Conservation (phyloP, 371 early-diverging fungal species). For the Mortierella sp. region DNA sequence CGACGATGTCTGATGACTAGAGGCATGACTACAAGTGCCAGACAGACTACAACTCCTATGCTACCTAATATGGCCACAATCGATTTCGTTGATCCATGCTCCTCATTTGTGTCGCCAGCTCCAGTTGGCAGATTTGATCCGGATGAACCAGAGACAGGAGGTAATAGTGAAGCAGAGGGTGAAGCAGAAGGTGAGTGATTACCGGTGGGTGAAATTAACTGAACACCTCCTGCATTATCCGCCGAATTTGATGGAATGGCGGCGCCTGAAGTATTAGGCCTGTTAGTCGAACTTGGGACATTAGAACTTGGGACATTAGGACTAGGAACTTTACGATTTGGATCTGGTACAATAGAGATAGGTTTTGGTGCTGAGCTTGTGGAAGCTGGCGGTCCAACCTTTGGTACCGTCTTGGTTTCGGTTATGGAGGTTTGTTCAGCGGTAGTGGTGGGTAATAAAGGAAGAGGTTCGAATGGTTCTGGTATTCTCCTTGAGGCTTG, state of each 20-base stretch:
- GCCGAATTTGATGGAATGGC: too few relatives aligned
- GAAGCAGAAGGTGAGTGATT: background rate
- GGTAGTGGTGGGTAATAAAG: background rate
- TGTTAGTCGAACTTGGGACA: too few relatives aligned
- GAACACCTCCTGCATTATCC: background rate
- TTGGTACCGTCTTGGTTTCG: background rate
- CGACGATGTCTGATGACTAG: slow-evolving; percentile 27
- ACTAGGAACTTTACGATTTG: too few relatives aligned
- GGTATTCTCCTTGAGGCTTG: background rate
- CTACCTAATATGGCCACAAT: background rate
- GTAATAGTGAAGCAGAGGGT: background rate
- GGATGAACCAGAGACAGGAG: background rate
- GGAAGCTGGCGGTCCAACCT: background rate
- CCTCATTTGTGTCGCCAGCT: too few relatives aligned
- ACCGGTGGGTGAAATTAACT: background rate
- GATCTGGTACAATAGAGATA: too few relatives aligned
- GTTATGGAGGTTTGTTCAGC: background rate
- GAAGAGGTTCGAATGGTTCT: background rate
- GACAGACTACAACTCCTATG: background rate
- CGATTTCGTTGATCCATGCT: background rate
- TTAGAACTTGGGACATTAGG: too few relatives aligned
- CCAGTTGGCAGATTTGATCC: background rate
- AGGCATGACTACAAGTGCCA: background rate
- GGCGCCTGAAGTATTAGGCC: too few relatives aligned
- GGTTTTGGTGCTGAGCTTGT: too few relatives aligned